Conservation (phyloP, 257 asterid genomes). For the Penstemon davidsonii region DNA sequence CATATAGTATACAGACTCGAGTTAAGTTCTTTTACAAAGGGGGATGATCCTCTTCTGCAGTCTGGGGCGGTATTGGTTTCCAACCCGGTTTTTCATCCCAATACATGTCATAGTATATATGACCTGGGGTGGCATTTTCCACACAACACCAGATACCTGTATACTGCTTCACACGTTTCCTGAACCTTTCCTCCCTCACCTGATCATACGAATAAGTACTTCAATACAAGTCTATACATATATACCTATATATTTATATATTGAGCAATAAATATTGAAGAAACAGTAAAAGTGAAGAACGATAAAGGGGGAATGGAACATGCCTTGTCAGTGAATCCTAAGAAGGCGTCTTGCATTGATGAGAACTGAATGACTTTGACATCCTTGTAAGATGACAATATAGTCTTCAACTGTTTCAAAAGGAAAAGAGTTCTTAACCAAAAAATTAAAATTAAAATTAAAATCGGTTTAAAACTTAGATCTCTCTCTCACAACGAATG, state of each 20-base stretch:
- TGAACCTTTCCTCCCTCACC: slow-evolving; percentile 74
- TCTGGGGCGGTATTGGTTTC: slow-evolving; percentile 87
- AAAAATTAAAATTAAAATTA: too few species aligned
- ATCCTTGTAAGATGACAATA: slow-evolving; percentile 74
- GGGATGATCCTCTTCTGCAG: slow-evolving; percentile 82
- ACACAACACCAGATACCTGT: slow-evolving; percentile 96
- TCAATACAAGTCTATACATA: too few species aligned
- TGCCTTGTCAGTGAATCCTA: slow-evolving; percentile 89
- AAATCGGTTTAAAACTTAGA: too few species aligned
- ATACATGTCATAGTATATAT: slow-evolving; percentile 83
- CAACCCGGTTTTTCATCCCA: slow-evolving; percentile 97
- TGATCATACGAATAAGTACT: slow-evolving; percentile 31
- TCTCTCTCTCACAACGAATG: too few species aligned
- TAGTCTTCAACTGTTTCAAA: slow-evolving; percentile 60
- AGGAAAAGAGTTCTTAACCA: slow-evolving; percentile 18
- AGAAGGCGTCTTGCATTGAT: slow-evolving; percentile 85
- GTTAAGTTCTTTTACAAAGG: slow-evolving; percentile 49
- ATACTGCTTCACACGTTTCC: slow-evolving; percentile 80
- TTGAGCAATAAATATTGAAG: neutral
- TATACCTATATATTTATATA: too few species aligned
- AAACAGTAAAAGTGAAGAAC: neutral
- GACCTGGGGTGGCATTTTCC: slow-evolving; percentile 68
- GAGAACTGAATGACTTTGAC: slow-evolving; percentile 90
- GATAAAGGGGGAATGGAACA: slow-evolving; percentile 24
- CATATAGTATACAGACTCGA: slow-evolving; percentile 7